Evolutionary conservation across 768 basidiomycete genomes (phyloP), one percentile per base, ranked within the genome.

Genomic region (Mycena galopus): DNA sequence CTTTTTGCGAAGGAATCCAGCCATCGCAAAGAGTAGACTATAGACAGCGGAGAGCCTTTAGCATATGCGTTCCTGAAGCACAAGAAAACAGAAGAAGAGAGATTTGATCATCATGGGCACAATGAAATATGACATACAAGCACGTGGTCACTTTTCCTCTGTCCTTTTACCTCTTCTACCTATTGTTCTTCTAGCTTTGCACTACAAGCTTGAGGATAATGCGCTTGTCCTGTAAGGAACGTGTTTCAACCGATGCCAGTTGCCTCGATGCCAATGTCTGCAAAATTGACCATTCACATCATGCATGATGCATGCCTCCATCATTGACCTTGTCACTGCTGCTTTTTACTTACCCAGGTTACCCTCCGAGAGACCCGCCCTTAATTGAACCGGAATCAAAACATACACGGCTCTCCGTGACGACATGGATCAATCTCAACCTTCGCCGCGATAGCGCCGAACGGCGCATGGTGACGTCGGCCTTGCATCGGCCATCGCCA

Each of bases 1-100:
- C 71, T 75, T 75, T 56, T 69, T 75, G 73, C 73, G 73, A 53
- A 75, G 73, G 67, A 75, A 75, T 9, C 69, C 73, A 64, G 70
- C 70, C 65, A 71, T 67, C 60, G 73, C 65, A 42, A 44, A 14
- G 17, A 23, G 14, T 6, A 42, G 23, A 74, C 65, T 74, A 67
- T 66, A 58, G 65, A 72, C 66, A 64, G 61, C 57, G 23, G 0
- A 10, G 23, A 16, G 11, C 29, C 2, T 59, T 61, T 7, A 66
- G 71, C 65, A 67, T 72, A 16, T n/a, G n/a, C 9, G 42, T 30
- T 27, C 50, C 44, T 37, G 44, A 35, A 29, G 47, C 50, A 53
- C 37, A 67, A 17, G 37, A 62, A 44, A 58, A 25, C 42, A 59
- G 29, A 19, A 39, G 33, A 19, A 19, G 29, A 61, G 61, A 55